These are phyloP conservation scores for Fusarium lateritium DNA, from an alignment of 2,329 filamentous ascomycete genomes.

Conservation along the genomic window DNA sequence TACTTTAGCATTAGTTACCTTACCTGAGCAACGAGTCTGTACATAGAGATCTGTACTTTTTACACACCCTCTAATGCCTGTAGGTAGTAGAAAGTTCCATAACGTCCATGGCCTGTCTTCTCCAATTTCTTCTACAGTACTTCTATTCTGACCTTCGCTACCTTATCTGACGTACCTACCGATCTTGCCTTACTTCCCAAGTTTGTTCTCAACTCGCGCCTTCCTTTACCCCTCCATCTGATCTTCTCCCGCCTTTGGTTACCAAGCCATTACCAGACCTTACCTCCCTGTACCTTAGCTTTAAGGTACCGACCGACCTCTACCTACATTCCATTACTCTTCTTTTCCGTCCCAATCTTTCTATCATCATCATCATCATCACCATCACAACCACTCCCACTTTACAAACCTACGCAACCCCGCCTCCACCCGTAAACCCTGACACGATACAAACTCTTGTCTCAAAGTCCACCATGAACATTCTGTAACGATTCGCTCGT, in stretches of 20 bases:
- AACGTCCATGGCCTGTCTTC: constrained; percentile 12
- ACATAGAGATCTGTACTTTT: not conserved
- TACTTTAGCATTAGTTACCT: constrained; percentile 9
- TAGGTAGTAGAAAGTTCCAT: constrained; percentile 9
- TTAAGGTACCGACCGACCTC: constrained; percentile 25
- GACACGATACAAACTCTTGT: constrained; percentile 25
- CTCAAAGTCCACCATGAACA: constrained; percentile 41
- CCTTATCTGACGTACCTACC: constrained; percentile 12
- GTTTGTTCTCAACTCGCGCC: constrained; percentile 5
- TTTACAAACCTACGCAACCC: not conserved
- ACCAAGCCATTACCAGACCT: not conserved
- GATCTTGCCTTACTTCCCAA: not conserved
- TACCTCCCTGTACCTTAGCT: constrained; percentile 11
- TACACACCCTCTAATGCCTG: constrained; percentile 1
- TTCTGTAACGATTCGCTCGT: constrained; percentile 41
- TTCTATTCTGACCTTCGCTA: not conserved
- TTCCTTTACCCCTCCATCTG: constrained; percentile 35
- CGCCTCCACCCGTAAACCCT: constrained; percentile 4
- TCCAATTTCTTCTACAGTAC: constrained; percentile 14
- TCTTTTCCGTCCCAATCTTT: constrained; percentile 25
- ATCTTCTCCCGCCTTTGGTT: constrained; percentile 9
- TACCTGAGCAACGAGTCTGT: not conserved
- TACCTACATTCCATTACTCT: constrained; percentile 28
- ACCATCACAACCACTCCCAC: constrained; percentile 2
- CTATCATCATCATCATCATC: constrained; percentile 30